phyloP scores from a whole-genome alignment of 257 asterid species.

The Lycium ferocissimum region DNA sequence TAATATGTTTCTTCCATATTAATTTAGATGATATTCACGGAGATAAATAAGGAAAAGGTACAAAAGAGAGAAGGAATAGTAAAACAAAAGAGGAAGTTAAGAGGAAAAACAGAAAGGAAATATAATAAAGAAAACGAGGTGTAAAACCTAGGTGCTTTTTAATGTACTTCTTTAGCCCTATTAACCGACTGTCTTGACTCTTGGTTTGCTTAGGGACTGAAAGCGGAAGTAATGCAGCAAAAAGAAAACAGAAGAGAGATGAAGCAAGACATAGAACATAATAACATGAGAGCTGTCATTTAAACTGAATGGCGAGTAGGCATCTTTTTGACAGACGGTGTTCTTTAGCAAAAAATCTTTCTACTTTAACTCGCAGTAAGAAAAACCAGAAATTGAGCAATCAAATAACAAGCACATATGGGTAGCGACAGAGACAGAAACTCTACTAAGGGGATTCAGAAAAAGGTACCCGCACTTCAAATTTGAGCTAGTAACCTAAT shows the following conservation, averaged over 20 bases:
- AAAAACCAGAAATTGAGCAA: neutral
- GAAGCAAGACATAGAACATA: neutral
- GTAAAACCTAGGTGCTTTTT: too few relatives aligned
- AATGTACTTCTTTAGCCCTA: neutral
- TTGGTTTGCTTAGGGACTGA: neutral
- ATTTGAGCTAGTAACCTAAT: neutral
- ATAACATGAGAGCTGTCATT: neutral
- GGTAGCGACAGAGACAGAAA: neutral
- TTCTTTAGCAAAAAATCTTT: neutral
- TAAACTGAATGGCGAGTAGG: neutral
- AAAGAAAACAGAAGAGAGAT: neutral
- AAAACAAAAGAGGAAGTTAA: neutral
- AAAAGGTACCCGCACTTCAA: neutral
- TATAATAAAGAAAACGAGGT: too few relatives aligned
- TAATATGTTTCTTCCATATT: neutral
- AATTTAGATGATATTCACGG: neutral
- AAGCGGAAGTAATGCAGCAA: neutral
- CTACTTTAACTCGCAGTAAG: neutral
- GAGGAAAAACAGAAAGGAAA: neutral
- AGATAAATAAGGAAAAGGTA: neutral
- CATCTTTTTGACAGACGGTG: neutral
- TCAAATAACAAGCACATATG: neutral
- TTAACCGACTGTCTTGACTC: neutral
- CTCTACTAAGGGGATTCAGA: neutral
- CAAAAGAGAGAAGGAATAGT: neutral